Evolutionary conservation across 805 yeast genomes (phyloP), one percentile per base, ranked within the genome.

Genomic region (Yamadazyma scolyti): DNA sequence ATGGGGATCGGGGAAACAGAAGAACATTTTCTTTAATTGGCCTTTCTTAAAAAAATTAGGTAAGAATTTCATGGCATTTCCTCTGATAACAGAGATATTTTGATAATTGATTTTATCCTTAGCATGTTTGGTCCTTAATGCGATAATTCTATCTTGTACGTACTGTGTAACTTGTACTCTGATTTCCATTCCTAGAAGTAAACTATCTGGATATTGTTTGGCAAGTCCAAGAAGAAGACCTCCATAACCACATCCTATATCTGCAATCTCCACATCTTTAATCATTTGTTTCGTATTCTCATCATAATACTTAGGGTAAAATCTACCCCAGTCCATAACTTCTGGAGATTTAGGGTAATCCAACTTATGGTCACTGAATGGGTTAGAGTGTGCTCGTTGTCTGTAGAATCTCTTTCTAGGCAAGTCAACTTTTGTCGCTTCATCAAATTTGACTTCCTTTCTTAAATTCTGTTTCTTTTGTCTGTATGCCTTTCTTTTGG

Each of bases 1-100:
- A 58, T 93, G 98, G 6, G 98, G 98, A 59, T 93, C 98, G n/a
- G 98, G 98, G 73, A 93, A 93, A 58, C 98, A 93, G 66, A 93
- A 93, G 64, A 93, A 93, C 75, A 93, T 85, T 67, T 90, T 93
- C 20, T 81, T 76, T 30, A 89, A 64, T 54, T 88, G 97, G 5
- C 79, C 78, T 56, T 82, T 82, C 36, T 71, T 66, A 63, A 93
- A 93, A 57, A 93, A 93, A 56, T 93, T 93, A 14, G 98, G 97
- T 40, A 88, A 62, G 52, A 93, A 93, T 59, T 93, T 93, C 98
- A 93, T 93, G 20, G 97, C 93, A 53, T 93, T 93, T 12, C 94
- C 97, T 55, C 98, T 73, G 31, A 93, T 63, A 3, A 93, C 97
- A 16, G 86, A 79, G 23, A 90, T 82, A 58, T 93, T 93, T 50